Conservation (phyloP, 371 early-diverging fungal species). For the Syncephalastrum racemosum region DNA sequence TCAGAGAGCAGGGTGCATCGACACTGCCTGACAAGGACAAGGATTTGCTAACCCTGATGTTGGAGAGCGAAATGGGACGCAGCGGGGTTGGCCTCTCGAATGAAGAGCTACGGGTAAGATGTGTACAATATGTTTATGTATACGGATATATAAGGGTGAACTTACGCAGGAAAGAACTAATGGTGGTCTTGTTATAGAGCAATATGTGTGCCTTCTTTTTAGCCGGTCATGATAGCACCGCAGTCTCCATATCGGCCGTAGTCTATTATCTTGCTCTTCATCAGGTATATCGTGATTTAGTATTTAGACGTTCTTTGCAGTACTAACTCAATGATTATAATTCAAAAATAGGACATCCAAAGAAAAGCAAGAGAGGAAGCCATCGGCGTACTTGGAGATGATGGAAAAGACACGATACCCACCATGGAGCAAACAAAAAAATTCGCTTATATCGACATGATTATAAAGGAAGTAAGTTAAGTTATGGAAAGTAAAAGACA, state of each 20-base stretch:
- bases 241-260: constrained; percentile 20
- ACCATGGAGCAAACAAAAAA: constrained; percentile 16
- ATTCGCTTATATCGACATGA: constrained; percentile 9
- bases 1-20: constrained; percentile 15
- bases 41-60: constrained; percentile 55
- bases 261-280: constrained; percentile 28
- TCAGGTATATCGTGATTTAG: background rate
- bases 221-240: constrained; percentile 33
- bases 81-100: constrained; percentile 25
- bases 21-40: constrained; percentile 15
- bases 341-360: constrained; percentile 39
- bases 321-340: background rate
- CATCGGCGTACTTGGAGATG: constrained; percentile 48
- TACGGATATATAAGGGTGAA: too few relatives aligned
- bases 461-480: constrained; percentile 9
- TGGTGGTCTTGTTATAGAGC: constrained; percentile 9
- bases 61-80: constrained; percentile 37
- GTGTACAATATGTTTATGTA: constrained; percentile 16
- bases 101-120: constrained; percentile 26
- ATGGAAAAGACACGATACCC: constrained; percentile 35
- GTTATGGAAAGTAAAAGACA: background rate
- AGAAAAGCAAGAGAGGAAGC: constrained; percentile 50
- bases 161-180: too few relatives aligned
- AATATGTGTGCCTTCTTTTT: constrained; percentile 17
- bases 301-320: background rate